These are phyloP conservation scores for Lantana camara DNA, from an alignment of 257 asterid genomes.

Conservation along the genomic window DNA sequence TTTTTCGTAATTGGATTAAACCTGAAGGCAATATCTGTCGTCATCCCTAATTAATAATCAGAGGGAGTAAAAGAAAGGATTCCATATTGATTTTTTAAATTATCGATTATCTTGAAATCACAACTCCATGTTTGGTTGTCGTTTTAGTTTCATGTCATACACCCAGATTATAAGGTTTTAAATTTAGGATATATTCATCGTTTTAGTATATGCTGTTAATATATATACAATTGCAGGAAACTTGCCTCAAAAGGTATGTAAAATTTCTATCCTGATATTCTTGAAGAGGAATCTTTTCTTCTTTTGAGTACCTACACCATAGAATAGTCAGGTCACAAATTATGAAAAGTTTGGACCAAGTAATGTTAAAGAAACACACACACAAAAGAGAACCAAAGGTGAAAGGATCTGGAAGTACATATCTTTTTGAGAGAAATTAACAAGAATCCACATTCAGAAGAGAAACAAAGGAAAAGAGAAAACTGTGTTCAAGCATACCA, in stretches of 20 bases:
- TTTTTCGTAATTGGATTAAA: too few species aligned
- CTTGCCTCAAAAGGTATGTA: conserved; percentile 80
- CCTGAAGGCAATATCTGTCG: too few species aligned
- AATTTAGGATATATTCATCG: too few species aligned
- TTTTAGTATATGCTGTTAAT: too few species aligned
- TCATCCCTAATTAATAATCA: too few species aligned
- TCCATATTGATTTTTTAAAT: too few species aligned
- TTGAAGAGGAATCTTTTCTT: conserved; percentile 66
- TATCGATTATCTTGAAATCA: too few species aligned
- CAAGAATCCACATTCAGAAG: conserved; percentile 1
- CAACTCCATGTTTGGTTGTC: too few species aligned
- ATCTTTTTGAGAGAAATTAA: neutral
- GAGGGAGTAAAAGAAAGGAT: too few species aligned
- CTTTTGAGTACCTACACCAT: conserved; percentile 83
- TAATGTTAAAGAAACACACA: neutral
- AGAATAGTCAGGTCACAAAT: conserved; percentile 6
- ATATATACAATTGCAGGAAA: conserved; percentile 21
- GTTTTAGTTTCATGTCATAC: too few species aligned
- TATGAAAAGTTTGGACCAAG: conserved; percentile 11
- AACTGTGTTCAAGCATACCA: conserved; percentile 45
- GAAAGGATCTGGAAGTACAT: conserved; percentile 6
- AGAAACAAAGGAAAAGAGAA: neutral
- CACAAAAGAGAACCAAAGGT: neutral
- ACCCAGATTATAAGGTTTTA: too few species aligned
- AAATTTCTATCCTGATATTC: conserved; percentile 63